Evolutionary conservation across 371 early-diverging fungal species (phyloP), one percentile per base, ranked within the genome.

Genomic region (Syncephalastrum sp.): DNA sequence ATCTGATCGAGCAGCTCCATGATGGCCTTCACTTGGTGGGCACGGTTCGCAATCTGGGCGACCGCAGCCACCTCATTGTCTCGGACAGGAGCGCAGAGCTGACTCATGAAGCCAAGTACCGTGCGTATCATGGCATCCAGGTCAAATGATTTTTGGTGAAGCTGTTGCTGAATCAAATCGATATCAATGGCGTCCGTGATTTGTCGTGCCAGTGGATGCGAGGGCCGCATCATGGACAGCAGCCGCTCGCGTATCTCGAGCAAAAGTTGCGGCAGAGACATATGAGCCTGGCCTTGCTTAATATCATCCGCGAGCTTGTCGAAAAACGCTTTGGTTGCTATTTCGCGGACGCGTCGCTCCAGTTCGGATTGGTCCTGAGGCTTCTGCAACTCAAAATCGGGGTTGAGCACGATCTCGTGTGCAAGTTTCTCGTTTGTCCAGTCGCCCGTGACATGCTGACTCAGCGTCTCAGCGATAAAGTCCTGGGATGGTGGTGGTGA

Each of bases 381-480:
- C 54, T 70, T 72, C 44, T 69, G 50, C 14, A 91, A 55, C 41
- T 77, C 65, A 63, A 90, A 92, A 17, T 90, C 83, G 6, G 91
- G 93, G 62, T 91, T 82, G 68, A 91, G 58, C 50, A 89, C 77
- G 38, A 92, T 64, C 67, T 92, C 91, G 67, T 92, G 93, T 0
- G 90, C 90, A 47, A 92, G 65, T 64, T 85, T 76, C 27, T 85
- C 86, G 63, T 90, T 91, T 16, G 78, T 74, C 38, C 38, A 33
- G 12, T 33, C 38, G 10, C 38, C 38, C 5, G 38, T 33, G 8
- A 33, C 10, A 33, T 33, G 38, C 38, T 33, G 38, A 33, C 38
- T 33, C 38, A 33, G 38, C 38, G 12, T 33, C 13, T 82, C 16
- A 5, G 17, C 15, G 7, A 48, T 53, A 25, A 43, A 16, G 55